phyloP scores from a whole-genome alignment of 176 grass and related monocot species.

The Triticum timopheevii region DNA sequence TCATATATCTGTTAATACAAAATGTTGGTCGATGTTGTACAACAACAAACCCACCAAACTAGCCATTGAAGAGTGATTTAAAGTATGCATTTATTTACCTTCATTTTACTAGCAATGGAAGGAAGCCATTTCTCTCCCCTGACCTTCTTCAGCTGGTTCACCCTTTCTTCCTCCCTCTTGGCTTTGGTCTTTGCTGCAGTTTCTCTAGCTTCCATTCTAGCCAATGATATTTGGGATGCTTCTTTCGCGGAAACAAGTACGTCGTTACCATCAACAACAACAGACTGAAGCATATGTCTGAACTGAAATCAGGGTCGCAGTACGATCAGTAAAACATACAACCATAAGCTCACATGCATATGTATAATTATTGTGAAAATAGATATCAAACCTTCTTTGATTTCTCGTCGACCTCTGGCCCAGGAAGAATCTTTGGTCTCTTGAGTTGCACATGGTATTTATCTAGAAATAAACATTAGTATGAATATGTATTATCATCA shows the following conservation, averaged over 20 bases:
- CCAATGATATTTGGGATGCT: conserved; percentile 63
- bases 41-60: background rate
- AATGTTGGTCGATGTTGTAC: background rate
- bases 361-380: background rate
- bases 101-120: conserved; percentile 83
- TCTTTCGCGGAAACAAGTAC: conserved; percentile 65
- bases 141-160: conserved; percentile 61
- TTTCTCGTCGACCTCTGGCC: conserved; percentile 66
- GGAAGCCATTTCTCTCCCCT: conserved; percentile 99
- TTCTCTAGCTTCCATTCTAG: conserved; percentile 75
- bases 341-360: conserved; percentile 16
- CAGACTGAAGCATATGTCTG: conserved; percentile 61
- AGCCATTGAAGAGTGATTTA: background rate
- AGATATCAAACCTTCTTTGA: conserved; percentile 73
- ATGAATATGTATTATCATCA: conserved; percentile 35
- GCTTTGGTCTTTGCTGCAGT: conserved; percentile 58
- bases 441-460: conserved; percentile 53
- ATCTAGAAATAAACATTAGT: conserved; percentile 52
- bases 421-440: conserved; percentile 76
- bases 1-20: background rate
- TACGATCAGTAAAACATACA: background rate
- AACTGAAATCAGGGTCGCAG: conserved; percentile 58
- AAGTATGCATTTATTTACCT: conserved; percentile 32
- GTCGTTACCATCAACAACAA: conserved; percentile 63
- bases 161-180: conserved; percentile 85